Base-by-base conservation (phyloP, 345 rosid species). In the Sisymbrium irio region DNA sequence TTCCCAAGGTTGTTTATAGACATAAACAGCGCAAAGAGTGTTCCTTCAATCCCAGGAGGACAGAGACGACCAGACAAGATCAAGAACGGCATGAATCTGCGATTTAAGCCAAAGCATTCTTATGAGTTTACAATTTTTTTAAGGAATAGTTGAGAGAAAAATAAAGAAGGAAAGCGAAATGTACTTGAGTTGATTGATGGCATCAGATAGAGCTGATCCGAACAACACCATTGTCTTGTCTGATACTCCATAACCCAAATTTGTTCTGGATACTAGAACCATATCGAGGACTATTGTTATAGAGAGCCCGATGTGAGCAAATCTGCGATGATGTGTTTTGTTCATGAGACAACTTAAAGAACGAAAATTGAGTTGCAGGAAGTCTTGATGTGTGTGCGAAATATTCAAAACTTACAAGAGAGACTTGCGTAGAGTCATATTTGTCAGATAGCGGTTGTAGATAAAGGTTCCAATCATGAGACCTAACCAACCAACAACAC, bases 41-140 rank as follows among this genome's bases (percentile, higher is more conserved):
- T 92, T 78, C 99, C 98, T 80, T 95, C 97, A 0, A 92, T 90
- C 65, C 99, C 98, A 2, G 98, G 99, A 3, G 99, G 99, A 76
- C 99, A 92, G 35, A 87, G 75, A 82, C 92, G 96, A 51, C 98
- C 99, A 11, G 99, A 95, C 78, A 92, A 78, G 73, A 95, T 88
- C 73, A 95, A 83, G 85, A 95, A 95, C 13, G 99, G 98, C 99
- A 95, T 95, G 85, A 92, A 83, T 83, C 98, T 95, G 88, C 70
- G 36, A 47, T 27, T 27, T 27, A 17, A 47, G 37, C 30, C 36
- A 55, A 71, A 60, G 30, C 68, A 51, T 56, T 53, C 22, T 28
- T 25, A 33, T 30, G 41, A 18, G 32, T 61, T 69, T 40, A 14
- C 47, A 13, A 20, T 49, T 33, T n/a, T n/a, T 57, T 64, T 4